These are phyloP conservation scores for Cladophialophora yegresii DNA, from an alignment of 2,329 filamentous ascomycete species.

Conservation along the genomic window DNA sequence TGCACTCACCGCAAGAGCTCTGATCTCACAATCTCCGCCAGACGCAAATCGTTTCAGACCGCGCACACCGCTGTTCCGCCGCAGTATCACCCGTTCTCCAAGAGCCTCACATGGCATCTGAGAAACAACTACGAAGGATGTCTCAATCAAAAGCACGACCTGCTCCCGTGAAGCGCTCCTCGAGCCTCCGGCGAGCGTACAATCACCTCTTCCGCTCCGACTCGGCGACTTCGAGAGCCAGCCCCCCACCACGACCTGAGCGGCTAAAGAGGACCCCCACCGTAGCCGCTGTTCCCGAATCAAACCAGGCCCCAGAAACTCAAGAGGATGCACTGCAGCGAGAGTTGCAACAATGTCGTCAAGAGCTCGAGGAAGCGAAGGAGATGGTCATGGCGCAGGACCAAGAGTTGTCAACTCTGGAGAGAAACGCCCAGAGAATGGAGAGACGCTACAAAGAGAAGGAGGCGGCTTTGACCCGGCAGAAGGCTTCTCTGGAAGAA, in stretches of 20 bases:
- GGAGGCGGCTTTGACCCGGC: constrained; percentile 25
- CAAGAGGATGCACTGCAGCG: constrained; percentile 21
- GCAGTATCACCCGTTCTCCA: constrained; percentile 6
- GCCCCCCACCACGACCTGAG: neutral
- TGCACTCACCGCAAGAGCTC: neutral
- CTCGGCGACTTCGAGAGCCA: neutral
- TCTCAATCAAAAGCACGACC: constrained; percentile 26
- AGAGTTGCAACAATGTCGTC: constrained; percentile 33
- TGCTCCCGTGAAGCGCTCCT: constrained; percentile 27
- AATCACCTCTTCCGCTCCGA: constrained; percentile 32
- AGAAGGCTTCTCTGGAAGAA: constrained; percentile 31
- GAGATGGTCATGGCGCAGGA: constrained; percentile 30
- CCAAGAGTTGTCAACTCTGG: constrained; percentile 25
- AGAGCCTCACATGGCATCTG: constrained; percentile 28
- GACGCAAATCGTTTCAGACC: constrained; percentile 1
- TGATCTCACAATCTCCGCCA: constrained; percentile 14
- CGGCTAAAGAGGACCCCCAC: constrained; percentile 17
- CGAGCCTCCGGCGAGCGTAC: constrained; percentile 30
- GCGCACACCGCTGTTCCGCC: constrained; percentile 13
- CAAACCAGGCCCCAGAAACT: constrained; percentile 4
- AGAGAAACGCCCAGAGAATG: constrained; percentile 40
- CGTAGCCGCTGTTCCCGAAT: constrained; percentile 7
- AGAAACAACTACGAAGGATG: constrained; percentile 27
- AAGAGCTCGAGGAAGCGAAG: constrained; percentile 30
- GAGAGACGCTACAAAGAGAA: constrained; percentile 33